Base-by-base conservation (phyloP, 2,329 filamentous ascomycete genomes). In the Zopfia rhizophila region DNA sequence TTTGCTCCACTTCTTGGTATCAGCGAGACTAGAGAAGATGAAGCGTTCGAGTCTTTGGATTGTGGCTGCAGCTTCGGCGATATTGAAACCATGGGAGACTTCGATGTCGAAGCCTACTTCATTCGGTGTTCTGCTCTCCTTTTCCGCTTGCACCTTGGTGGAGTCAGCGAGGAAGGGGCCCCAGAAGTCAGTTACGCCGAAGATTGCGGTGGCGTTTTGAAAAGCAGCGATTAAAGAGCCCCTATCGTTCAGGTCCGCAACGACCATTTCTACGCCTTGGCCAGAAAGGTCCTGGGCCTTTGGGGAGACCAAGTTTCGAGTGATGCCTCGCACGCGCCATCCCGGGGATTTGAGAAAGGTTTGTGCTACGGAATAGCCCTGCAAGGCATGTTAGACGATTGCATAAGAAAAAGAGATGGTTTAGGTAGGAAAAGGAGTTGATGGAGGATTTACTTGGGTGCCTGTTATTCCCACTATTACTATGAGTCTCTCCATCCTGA, bases 351-450 rank as follows among this genome's bases (percentile, higher is more conserved):
- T 10, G 27, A 50, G 38, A 39, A 56, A 60, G 16, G 60, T 53
- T 23, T 68, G 63, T 44, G 81, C 75, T 24, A 86, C 74, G 12
- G 78, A 79, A 45, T 79, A 77, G 37, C 83, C 82, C 66, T 85
- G 31, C 32, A n/a, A n/a, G n/a, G n/a, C n/a, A n/a, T n/a, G n/a
- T n/a, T n/a, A n/a, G n/a, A n/a, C n/a, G n/a, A n/a, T n/a, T n/a
- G n/a, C n/a, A n/a, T n/a, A n/a, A n/a, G n/a, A n/a, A n/a, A n/a
- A n/a, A n/a, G n/a, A n/a, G n/a, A n/a, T n/a, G n/a, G n/a, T n/a
- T n/a, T n/a, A n/a, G n/a, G n/a, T n/a, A n/a, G n/a, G n/a, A n/a
- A n/a, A n/a, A n/a, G n/a, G n/a, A n/a, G n/a, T n/a, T n/a, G n/a
- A n/a, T n/a, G n/a, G n/a, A n/a, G n/a, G n/a, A n/a, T n/a, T n/a